Evolutionary conservation across 2,329 filamentous ascomycete species (phyloP), one percentile per base, ranked within the genome.

Genomic region (Cladophialophora yegresii): DNA sequence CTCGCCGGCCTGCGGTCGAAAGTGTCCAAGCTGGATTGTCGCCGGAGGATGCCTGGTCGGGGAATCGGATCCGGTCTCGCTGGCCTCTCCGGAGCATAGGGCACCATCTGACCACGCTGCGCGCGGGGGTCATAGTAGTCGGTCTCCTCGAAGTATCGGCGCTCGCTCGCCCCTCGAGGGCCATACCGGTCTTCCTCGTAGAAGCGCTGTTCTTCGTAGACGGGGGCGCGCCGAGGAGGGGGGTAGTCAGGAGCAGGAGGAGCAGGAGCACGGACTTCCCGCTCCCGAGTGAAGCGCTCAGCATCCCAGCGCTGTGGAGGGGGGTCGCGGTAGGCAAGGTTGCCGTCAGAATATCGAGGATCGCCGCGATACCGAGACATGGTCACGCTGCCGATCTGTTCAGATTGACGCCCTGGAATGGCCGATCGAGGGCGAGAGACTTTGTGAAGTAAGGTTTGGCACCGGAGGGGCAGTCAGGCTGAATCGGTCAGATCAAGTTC

Each of bases 11-110:
- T 87, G 55, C 92, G 87, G 77, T 97, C 93, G 74, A 92, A 96
- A 0, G 90, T 96, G 75, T 96, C 93, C 45, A 96, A 82, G 58
- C 92, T 96, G 13, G 92, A 96, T 75, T 96, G 92, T 50, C 93
- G 86, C 63, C 93, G 86, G 57, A 95, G 73, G 68, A 93, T 83
- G 32, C 82, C 82, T 1, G 92, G 92, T 53, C 89, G 84, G 36
- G 83, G 82, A 53, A 80, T 79, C 50, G 81, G 78, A 60, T 81
- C 78, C 2, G 83, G 84, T 58, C 70, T 63, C 9, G 84, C 83
- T 33, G 85, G 84, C 59, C 83, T 81, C 63, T 86, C 85, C 70
- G 80, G 76, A 58, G 84, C 81, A 53, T 83, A 85, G 58, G 85
- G 83, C 63, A 79, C 83, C 69, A 87, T 76, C 6, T 84, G 81